A percentile compares a stretch with the other conserved stretches of the same genome.
Conservation (phyloP, 2,329 filamentous ascomycete species). For the Phialocephala subalpina region DNA sequence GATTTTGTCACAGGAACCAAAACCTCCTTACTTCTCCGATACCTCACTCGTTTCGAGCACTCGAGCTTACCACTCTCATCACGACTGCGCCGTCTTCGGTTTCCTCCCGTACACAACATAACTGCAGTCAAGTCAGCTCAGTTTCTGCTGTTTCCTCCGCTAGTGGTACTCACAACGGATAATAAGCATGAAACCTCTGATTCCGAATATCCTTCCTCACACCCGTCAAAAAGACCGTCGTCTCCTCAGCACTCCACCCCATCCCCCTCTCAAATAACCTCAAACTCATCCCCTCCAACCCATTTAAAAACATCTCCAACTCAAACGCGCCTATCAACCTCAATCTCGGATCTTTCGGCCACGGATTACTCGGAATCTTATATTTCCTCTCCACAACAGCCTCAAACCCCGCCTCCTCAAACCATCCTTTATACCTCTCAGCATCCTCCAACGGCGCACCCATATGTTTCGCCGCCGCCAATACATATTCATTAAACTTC, state of each 20-base stretch:
- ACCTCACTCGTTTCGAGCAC: too few relatives aligned
- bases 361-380: not conserved
- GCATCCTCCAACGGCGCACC: not conserved
- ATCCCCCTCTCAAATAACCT: conserved; percentile 21
- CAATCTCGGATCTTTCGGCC: not conserved
- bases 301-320: conserved; percentile 9
- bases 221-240: conserved; percentile 14
- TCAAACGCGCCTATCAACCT: conserved; percentile 1
- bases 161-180: conserved; percentile 23
- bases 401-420: not conserved
- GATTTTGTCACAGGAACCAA: too few relatives aligned
- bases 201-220: conserved; percentile 24
- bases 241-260: conserved; percentile 21
- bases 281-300: conserved; percentile 18
- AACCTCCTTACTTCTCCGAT: too few relatives aligned
- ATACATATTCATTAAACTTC: not conserved
- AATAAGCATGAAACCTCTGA: conserved; percentile 23
- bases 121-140: not conserved
- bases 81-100: not conserved
- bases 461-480: not conserved
- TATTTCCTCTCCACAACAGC: not conserved
- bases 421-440: not conserved
- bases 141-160: not conserved
- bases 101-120: not conserved
- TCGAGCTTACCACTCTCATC: too few relatives aligned